Evolutionary conservation across 208 protist genomes (phyloP), one percentile per base, ranked within the genome.

Genomic region (Trypanosoma congolense): DNA sequence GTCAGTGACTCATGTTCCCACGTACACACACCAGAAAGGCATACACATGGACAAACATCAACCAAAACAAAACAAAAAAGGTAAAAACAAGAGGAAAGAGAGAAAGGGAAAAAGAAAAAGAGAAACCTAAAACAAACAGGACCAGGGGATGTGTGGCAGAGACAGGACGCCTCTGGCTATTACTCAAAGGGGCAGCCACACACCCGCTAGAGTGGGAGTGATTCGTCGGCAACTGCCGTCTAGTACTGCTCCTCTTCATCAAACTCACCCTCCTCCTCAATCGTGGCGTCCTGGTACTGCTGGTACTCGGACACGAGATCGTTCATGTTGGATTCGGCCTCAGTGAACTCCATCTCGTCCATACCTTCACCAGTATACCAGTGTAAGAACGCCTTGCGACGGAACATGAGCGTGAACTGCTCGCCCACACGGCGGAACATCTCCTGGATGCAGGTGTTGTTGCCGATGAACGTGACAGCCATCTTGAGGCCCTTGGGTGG

Each of bases 391-490:
- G 98, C 98, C 82, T 98, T 98, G 62, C 95, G 74, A 58, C 84
- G 77, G 87, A 99, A 99, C 98, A 99, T 99, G 60, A 77, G 77
- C 29, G 80, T 96, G 86, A 99, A 99, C 79, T 99, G 96, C 65
- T 96, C 85, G 49, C 67, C 77, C 6, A 98, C 78, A 51, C 95
- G 83, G 50, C 83, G 70, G 77, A 98, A 98, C 73, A 98, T 80
- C 76, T 97, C 89, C 61, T 91, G 77, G 72, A 98, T 97, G 61
- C 73, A 67, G 52, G 95, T 97, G 43, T 83, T 91, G 87, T 98
- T 98, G 61, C 80, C 90, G 55, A 97, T 92, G 66, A 98, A 96
- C 61, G 88, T 96, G 48, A 87, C 90, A 38, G 91, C 73, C 85
- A 96, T 92, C 76, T 95, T 93, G 56, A 96, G 82, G 24, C 87